Base-by-base conservation (phyloP, 208 protist species). In the Endotrypanum monterogeii region DNA sequence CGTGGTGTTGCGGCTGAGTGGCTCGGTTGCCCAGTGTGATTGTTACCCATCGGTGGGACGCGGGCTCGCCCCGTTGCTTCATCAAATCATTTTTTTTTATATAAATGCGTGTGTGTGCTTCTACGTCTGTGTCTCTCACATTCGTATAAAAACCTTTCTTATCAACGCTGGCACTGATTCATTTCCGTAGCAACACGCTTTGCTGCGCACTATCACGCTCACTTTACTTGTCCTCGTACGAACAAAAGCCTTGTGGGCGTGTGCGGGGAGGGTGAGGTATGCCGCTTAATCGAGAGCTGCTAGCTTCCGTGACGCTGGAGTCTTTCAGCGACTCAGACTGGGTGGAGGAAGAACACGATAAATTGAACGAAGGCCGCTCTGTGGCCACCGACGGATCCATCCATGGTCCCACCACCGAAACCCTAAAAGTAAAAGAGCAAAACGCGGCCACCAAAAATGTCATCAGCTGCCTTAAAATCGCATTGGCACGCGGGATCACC, bases 381-480 rank as follows among this genome's bases (percentile, higher is more conserved):
- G 55, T 52, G 12, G 30, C 11, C 12, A 51, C 48, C 0, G 68
- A 73, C 39, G 70, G 55, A 39, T 73, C 68, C 5, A 1, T 39
- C 5, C 55, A 71, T 41, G 65, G 44, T 9, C 46, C 41, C 9
- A 8, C 5, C 20, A 1, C 32, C 0, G 46, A 80, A 58, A 61
- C 12, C 35, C 70, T 69, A 32, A 78, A 76, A 7, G 75, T 71
- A 30, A 72, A 74, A 6, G 73, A 83, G 20, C 76, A 82, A 62
- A 85, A 92, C 69, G 71, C 84, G 55, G 84, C 87, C 2, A 94
- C 89, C 57, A 66, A 83, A 46, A 82, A 84, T 28, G 70, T 96
- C 25, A 96, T 98, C 63, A 65, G 74, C 6, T 98, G 91, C 75
- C 80, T 96, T 44, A 95, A 96, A 60, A 83, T 88, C 46, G 94